Percentiles rank a stretch among this genome's conserved stretches.
phyloP scores from a whole-genome alignment of 257 asterid genomes.

The Paulownia fortunei region DNA sequence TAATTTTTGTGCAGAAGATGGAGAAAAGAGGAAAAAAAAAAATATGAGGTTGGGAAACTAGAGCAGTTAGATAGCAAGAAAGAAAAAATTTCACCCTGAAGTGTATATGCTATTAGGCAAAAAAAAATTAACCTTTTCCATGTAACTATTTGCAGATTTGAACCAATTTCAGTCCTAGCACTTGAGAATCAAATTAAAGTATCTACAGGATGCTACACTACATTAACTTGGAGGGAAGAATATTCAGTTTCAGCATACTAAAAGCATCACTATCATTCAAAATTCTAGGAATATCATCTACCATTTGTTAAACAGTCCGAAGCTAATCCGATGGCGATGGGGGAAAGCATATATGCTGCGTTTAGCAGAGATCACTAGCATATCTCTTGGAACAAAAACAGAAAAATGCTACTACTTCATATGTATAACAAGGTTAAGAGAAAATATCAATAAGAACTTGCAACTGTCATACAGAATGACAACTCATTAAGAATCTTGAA shows the following conservation, averaged over 20 bases:
- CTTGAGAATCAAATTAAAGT: background rate
- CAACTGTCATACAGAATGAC: constrained; percentile 25
- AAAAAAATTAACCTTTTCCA: background rate
- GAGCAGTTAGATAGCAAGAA: too few species aligned
- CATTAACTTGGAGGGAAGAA: background rate
- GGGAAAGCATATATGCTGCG: constrained; percentile 21
- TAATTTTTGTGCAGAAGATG: too few species aligned
- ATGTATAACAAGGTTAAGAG: background rate
- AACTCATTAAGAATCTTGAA: constrained; percentile 41
- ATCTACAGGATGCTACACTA: background rate
- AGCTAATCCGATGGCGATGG: constrained; percentile 1
- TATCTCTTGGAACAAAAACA: background rate
- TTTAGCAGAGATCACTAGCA: constrained; percentile 24
- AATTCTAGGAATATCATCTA: constrained; percentile 14
- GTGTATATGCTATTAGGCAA: too few species aligned
- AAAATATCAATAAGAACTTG: background rate
- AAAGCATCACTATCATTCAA: background rate
- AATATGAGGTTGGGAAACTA: too few species aligned
- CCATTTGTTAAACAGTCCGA: constrained; percentile 2
- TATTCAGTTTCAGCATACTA: background rate
- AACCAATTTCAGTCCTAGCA: background rate
- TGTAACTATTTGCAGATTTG: constrained; percentile 4
- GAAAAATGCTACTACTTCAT: background rate
- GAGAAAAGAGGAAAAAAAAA: too few species aligned
- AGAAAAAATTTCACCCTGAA: too few species aligned